Conservation (phyloP, 2,329 filamentous ascomycete species). For the Fusarium bulbicola region DNA sequence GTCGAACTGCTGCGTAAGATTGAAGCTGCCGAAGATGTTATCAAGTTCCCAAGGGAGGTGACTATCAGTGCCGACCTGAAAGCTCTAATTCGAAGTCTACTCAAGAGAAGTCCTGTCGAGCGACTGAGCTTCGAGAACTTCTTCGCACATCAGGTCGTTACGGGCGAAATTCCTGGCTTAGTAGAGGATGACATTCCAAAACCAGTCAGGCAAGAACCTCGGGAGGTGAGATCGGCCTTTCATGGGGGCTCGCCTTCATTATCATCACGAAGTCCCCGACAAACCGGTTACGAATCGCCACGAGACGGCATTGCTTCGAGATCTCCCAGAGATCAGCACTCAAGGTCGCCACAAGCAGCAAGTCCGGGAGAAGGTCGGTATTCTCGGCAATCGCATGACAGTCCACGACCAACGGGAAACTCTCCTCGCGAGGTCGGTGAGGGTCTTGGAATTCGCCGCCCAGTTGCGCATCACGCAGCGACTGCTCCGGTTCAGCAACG, state of each 20-base stretch:
- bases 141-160: constrained; percentile 79
- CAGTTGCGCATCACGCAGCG: constrained; percentile 55
- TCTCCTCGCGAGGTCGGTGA: constrained; percentile 59
- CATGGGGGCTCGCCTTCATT: constrained; percentile 44
- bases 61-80: constrained; percentile 81
- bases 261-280: constrained; percentile 47
- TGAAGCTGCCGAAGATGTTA: constrained; percentile 85
- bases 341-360: constrained; percentile 55
- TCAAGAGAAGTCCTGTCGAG: constrained; percentile 88
- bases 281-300: constrained; percentile 49
- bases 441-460: constrained; percentile 63
- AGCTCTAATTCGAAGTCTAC: constrained; percentile 77
- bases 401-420: constrained; percentile 47
- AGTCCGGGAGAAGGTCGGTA: constrained; percentile 53
- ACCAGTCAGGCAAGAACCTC: constrained; percentile 49
- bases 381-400: constrained; percentile 42
- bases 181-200: constrained; percentile 77
- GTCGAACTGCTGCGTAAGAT: constrained; percentile 94
- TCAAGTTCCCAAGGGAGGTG: constrained; percentile 81
- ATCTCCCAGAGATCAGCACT: constrained; percentile 55
- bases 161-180: constrained; percentile 79
- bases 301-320: constrained; percentile 48
- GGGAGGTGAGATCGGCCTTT: constrained; percentile 49
- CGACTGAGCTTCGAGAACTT: constrained; percentile 87
- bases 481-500: constrained; percentile 59